Evolutionary conservation across 768 basidiomycete species (phyloP), one percentile per base, ranked within the genome.

Genomic region (Austroboletus eburneus): DNA sequence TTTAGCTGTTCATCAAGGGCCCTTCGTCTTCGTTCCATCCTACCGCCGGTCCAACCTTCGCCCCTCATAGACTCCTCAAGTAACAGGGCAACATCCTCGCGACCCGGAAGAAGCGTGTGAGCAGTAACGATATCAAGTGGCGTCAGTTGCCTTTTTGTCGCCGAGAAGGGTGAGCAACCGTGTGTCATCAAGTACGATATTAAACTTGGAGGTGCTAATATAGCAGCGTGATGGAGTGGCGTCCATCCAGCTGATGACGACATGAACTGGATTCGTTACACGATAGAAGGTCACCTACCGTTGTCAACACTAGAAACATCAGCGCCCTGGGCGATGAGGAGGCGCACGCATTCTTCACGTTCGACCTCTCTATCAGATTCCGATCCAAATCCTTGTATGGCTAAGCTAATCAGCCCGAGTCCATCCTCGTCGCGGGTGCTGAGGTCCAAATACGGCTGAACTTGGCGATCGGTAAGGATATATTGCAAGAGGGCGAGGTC

Each of bases 121-220:
- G 87, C 90, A 14, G 87, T 86, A 33, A 96, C 81, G 49, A 98
- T 83, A 64, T 98, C 94, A 23, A 95, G 74, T 3, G 96, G 83
- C 4, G 86, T 93, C 33, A 97, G 68, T 23, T 87, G 85, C 32
- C 86, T 81, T 56, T 75, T 77, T 21, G 94, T 95, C 37, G 79
- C 62, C 5, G 82, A 77, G 51, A 89, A 82, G 0, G 89, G 83
- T 21, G 91, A 92, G 51, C 90, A 91, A 38, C 91, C 91, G 56
- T 91, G 88, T 10, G 91, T 95, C 69, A 98, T 84, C 20, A 99
- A 74, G 72, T 91, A 86, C 0, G 93, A 91, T 18, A 98, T 79
- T 18, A 98, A 72, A 3, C 93, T 93, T 3, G 94, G 89, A 25
- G 95, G 92, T 12, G 91, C 83, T 30, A 90, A 72, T 42, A 98